Evolutionary conservation across 495 filamentous ascomycete genomes (phyloP).

Genomic region (Penicillium argentinense): DNA sequence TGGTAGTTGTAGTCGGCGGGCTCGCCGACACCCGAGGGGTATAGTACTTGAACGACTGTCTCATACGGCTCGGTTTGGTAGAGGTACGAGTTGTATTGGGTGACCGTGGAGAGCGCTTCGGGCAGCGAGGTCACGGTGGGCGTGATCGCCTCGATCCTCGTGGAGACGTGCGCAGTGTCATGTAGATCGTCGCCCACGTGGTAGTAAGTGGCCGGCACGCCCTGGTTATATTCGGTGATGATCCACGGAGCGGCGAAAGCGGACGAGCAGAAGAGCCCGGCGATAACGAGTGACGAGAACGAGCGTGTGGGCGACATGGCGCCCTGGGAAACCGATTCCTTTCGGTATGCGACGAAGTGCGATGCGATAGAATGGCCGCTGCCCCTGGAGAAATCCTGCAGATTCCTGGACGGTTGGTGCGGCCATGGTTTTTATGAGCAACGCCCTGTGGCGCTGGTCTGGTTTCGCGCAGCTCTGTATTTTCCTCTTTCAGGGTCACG

Average conservation of each 20-base stretch:
- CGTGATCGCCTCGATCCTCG: conserved; percentile 21
- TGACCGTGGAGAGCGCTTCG: conserved; percentile 31
- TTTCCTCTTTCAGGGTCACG: too few relatives aligned
- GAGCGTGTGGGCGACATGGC: conserved; percentile 27
- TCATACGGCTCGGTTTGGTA: conserved; percentile 22
- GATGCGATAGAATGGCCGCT: too few relatives aligned
- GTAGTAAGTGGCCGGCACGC: conserved; percentile 5
- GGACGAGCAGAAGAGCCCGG: conserved; percentile 11
- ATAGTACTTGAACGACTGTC: conserved; percentile 36
- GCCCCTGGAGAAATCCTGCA: too few relatives aligned
- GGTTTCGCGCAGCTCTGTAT: too few relatives aligned
- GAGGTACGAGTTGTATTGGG: conserved; percentile 15
- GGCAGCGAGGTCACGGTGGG: conserved; percentile 29
- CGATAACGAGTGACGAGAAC: conserved; percentile 25
- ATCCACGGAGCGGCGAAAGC: conserved; percentile 30
- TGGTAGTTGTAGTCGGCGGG: conserved; percentile 8
- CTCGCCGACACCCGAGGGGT: conserved; percentile 27
- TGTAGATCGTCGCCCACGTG: conserved; percentile 11
- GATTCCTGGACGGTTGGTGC: too few relatives aligned
- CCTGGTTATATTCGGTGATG: conserved; percentile 29
- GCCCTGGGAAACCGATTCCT: too few relatives aligned
- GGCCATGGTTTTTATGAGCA: too few relatives aligned
- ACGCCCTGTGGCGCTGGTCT: too few relatives aligned
- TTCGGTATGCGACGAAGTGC: too few relatives aligned
- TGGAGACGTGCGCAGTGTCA: conserved; percentile 7